These are phyloP conservation scores for Diplodia mutila DNA, from an alignment of 2,329 filamentous ascomycete genomes.

Conservation along the genomic window DNA sequence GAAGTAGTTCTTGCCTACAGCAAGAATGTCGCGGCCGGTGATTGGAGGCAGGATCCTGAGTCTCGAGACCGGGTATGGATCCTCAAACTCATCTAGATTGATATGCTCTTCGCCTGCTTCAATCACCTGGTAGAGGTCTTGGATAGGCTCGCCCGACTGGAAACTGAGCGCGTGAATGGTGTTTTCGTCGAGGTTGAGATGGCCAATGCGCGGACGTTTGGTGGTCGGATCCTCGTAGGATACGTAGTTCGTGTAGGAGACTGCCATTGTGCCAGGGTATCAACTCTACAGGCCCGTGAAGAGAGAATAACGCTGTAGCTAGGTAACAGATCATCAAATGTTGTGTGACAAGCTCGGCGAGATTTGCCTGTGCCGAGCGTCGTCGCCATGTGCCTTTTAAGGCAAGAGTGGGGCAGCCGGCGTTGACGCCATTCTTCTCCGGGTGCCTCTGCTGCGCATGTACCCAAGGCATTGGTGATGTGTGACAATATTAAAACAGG, in stretches of 20 bases:
- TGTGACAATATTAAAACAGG: too few species aligned
- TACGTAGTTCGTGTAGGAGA: not conserved
- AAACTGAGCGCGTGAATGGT: conserved; percentile 52
- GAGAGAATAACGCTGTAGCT: not conserved
- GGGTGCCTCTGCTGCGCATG: not conserved
- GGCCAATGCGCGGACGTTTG: conserved; percentile 43
- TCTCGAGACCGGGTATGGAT: conserved; percentile 36
- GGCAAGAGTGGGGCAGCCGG: not conserved
- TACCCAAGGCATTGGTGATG: too few species aligned
- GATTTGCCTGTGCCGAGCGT: not conserved
- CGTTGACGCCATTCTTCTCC: conserved; percentile 7
- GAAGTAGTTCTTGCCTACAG: conserved; percentile 62
- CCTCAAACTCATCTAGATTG: not conserved
- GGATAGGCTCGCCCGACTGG: conserved; percentile 51
- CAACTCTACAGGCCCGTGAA: too few species aligned
- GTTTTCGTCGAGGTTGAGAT: conserved; percentile 43
- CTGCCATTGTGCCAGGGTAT: not conserved
- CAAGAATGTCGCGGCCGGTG: conserved; percentile 55
- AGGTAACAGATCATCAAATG: too few species aligned
- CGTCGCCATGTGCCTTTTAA: not conserved
- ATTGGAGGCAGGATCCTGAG: conserved; percentile 54
- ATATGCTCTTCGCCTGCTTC: conserved; percentile 44
- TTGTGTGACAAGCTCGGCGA: not conserved
- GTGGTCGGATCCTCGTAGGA: not conserved
- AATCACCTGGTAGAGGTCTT: conserved; percentile 58